Conservation (phyloP, 768 basidiomycete species). For the Kockovaella imperatae region DNA sequence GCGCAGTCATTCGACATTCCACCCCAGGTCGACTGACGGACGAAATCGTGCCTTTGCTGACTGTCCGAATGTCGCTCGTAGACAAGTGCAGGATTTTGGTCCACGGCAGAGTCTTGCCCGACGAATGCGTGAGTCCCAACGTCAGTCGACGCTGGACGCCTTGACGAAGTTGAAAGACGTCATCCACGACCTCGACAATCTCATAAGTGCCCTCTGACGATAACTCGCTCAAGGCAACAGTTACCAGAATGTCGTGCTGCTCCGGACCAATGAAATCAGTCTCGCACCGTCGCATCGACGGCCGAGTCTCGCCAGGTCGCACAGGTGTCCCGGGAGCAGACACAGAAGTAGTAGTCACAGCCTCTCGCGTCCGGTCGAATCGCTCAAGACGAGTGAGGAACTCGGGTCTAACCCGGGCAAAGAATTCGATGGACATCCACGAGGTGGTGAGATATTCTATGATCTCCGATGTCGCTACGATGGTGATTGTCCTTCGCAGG, state of each 20-base stretch:
- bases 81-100: constrained; percentile 65
- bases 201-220: constrained; percentile 73
- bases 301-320: constrained; percentile 17
- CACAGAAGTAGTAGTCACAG: not conserved
- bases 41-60: constrained; percentile 52
- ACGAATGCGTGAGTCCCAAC: constrained; percentile 72
- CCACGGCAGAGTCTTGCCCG: constrained; percentile 86
- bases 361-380: constrained; percentile 87
- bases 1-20: constrained; percentile 62
- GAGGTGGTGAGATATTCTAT: constrained; percentile 63
- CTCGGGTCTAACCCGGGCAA: constrained; percentile 68
- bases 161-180: constrained; percentile 82
- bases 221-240: constrained; percentile 63
- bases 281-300: constrained; percentile 83
- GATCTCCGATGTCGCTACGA: constrained; percentile 67
- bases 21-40: constrained; percentile 47
- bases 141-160: constrained; percentile 79
- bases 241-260: constrained; percentile 80
- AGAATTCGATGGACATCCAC: constrained; percentile 84
- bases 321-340: constrained; percentile 47
- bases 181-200: constrained; percentile 75
- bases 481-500: constrained; percentile 72
- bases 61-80: constrained; percentile 72
- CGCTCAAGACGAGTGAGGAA: constrained; percentile 83
- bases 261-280: constrained; percentile 83